Percentiles rank a stretch among this genome's conserved stretches.
These are phyloP conservation scores for Barbarea vulgaris DNA, from an alignment of 345 rosid genomes.

Conservation along the genomic window DNA sequence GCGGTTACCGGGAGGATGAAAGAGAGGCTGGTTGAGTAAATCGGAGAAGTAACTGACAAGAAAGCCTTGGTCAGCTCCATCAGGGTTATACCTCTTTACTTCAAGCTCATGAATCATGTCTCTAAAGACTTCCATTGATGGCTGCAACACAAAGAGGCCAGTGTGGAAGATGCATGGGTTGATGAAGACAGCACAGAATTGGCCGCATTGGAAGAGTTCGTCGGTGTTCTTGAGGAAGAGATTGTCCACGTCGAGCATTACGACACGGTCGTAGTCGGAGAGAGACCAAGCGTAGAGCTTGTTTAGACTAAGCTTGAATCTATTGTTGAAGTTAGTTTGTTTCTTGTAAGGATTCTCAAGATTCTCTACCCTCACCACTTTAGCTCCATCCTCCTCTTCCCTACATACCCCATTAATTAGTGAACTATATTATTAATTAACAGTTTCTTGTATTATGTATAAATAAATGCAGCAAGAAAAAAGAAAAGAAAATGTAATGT, in stretches of 20 bases:
- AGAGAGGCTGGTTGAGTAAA: constrained; percentile 79
- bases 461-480: neutral
- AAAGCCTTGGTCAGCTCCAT: constrained; percentile 99
- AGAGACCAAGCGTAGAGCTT: constrained; percentile 93
- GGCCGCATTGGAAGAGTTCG: constrained; percentile 93
- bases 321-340: constrained; percentile 57
- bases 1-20: constrained; percentile 62
- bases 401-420: constrained; percentile 42
- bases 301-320: constrained; percentile 88
- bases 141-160: constrained; percentile 91
- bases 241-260: constrained; percentile 93
- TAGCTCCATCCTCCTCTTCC: constrained; percentile 85
- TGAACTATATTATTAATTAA: neutral
- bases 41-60: constrained; percentile 84
- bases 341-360: constrained; percentile 82
- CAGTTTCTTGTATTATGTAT: neutral
- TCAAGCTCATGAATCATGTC: constrained; percentile 80
- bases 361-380: constrained; percentile 82
- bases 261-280: constrained; percentile 77
- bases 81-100: constrained; percentile 63
- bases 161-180: constrained; percentile 99
- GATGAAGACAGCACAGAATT: constrained; percentile 92
- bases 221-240: constrained; percentile 81
- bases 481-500: neutral
- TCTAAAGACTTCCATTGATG: constrained; percentile 68